Evolutionary conservation across 2,329 filamentous ascomycete species (phyloP).

Genomic region (Fusarium annulatum): DNA sequence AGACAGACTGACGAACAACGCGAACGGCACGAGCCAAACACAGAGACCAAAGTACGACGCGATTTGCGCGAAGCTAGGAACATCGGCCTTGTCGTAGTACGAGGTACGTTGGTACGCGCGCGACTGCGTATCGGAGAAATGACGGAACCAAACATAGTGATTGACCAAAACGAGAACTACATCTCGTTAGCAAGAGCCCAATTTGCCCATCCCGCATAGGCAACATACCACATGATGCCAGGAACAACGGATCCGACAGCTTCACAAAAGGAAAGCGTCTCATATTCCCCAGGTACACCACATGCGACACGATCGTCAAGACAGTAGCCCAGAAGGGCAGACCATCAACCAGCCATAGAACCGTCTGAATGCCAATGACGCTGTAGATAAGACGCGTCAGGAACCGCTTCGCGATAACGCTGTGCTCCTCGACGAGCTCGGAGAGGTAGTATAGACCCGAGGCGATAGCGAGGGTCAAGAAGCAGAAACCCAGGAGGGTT

Average conservation of each 20-base stretch:
- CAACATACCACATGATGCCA: slow-evolving; percentile 79
- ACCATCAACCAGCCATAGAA: slow-evolving; percentile 84
- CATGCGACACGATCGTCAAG: slow-evolving; percentile 82
- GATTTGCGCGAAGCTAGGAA: slow-evolving; percentile 92
- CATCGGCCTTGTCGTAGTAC: slow-evolving; percentile 69
- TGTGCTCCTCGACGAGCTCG: slow-evolving; percentile 97
- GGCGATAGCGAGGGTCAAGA: slow-evolving; percentile 94
- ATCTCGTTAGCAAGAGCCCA: slow-evolving; percentile 8
- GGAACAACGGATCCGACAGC: slow-evolving; percentile 86
- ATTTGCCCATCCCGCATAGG: too few relatives aligned
- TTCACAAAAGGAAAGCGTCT: slow-evolving; percentile 80
- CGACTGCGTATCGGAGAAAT: slow-evolving; percentile 79
- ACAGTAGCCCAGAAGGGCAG: slow-evolving; percentile 81
- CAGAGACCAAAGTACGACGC: slow-evolving; percentile 96
- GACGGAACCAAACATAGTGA: slow-evolving; percentile 95
- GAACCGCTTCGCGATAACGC: slow-evolving; percentile 89
- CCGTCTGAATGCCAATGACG: slow-evolving; percentile 77
- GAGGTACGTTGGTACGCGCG: slow-evolving; percentile 68
- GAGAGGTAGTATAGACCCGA: slow-evolving; percentile 99
- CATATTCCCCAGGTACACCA: slow-evolving; percentile 91
- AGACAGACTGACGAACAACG: slow-evolving; percentile 92
- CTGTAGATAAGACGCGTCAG: slow-evolving; percentile 86
- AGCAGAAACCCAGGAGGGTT: slow-evolving; percentile 88
- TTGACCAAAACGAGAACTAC: slow-evolving; percentile 84
- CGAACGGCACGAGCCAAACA: slow-evolving; percentile 96